Conservation (phyloP, 2,329 filamentous ascomycete genomes). For the Colletotrichum sublineola region DNA sequence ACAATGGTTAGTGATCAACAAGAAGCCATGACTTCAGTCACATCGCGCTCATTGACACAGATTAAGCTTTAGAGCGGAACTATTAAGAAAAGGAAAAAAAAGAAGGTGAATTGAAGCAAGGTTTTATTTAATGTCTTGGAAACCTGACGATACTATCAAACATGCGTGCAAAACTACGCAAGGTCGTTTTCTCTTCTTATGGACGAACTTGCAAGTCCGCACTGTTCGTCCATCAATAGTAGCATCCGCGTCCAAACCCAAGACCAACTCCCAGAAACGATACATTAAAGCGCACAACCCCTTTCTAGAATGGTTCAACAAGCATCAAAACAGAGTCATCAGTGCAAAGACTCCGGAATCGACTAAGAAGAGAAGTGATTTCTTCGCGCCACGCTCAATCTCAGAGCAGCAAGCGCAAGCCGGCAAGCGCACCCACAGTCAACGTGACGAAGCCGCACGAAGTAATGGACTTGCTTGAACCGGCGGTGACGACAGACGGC, state of each 20-base stretch:
- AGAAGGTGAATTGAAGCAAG: neutral
- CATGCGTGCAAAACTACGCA: neutral
- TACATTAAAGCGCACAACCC: neutral
- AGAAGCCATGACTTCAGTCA: neutral
- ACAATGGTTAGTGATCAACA: neutral
- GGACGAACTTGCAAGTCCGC: neutral
- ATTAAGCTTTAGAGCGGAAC: fast-evolving
- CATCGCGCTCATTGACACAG: neutral
- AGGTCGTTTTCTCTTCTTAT: too few species aligned
- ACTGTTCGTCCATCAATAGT: neutral
- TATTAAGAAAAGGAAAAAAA: neutral
- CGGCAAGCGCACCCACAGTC: neutral
- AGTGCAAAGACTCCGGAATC: neutral
- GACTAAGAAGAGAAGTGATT: neutral
- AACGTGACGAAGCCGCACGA: neutral
- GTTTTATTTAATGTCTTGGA: neutral
- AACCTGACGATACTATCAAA: neutral
- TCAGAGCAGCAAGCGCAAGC: neutral
- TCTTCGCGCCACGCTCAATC: neutral
- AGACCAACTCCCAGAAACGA: neutral
- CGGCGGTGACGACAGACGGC: neutral
- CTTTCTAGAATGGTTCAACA: neutral
- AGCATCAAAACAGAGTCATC: neutral
- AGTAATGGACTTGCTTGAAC: neutral
- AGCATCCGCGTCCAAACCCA: neutral